Base-by-base conservation (phyloP, 83 land plant genomes). In the Picea mariana region DNA sequence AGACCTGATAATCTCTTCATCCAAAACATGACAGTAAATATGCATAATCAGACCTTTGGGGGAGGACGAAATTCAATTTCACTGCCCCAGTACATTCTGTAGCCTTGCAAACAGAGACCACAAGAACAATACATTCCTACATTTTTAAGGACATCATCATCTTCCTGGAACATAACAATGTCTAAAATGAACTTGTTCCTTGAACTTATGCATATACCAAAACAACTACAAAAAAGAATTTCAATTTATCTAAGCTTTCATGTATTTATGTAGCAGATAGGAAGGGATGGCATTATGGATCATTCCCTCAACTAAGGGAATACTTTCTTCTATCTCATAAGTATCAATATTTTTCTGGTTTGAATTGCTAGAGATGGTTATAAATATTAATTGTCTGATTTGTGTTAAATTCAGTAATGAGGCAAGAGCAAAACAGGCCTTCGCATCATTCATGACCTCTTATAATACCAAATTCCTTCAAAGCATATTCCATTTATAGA, bases 1-100 rank as follows among this genome's bases (percentile, higher is more conserved):
- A 24, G 90, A 87, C 84, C 99, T 97, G 94, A 66, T 81, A 64
- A 52, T 77, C 67, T 79, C 18, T 38, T 62, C 69, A 16, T 15
- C 27, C 67, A 79, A 62, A 75, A 78, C 67, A 3, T 52, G 84
- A 49, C 21, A 58, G 62, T 60, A 52, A 27, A 75, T 21, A 82
- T 82, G 55, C 81, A 69, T 80, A 80, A 75, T 40, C 9, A 60
- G 52, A 42, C 42, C 12, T 7, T 24, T 61, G 24, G 26, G 27
- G 40, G 59, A 79, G 27, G 9, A 78, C 16, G 4, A 60, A 9
- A 20, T 78, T 67, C 71, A 4, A 67, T 23, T 23, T 23, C 31
- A 12, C 20, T 67, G 31, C 71, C 26, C 15, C 26, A 9, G 61
- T 60, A 60, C 15, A 27, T n/a, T 31, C 82, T 67, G 16, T 69